phyloP scores from a whole-genome alignment of 1,139 yeast genomes.

The Komagataea norvegica region DNA sequence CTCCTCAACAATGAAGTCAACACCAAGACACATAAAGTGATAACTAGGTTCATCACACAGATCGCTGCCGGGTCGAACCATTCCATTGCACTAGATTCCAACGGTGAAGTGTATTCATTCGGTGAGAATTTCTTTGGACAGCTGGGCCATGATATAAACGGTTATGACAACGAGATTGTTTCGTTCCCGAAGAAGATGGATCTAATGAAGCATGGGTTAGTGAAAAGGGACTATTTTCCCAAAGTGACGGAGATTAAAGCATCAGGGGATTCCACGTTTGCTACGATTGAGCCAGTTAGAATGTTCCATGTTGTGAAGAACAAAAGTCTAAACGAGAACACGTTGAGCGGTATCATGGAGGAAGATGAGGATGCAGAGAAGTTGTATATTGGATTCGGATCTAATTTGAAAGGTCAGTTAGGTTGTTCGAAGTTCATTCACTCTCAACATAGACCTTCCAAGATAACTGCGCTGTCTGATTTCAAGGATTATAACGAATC shows the following conservation, averaged over 20 bases:
- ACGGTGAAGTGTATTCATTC: slow-evolving; percentile 73
- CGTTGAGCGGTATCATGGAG: slow-evolving; percentile 14
- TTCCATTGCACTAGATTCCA: slow-evolving; percentile 58
- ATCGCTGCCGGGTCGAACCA: slow-evolving; percentile 75
- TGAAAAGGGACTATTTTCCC: slow-evolving; percentile 36
- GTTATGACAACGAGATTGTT: slow-evolving; percentile 58
- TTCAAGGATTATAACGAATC: slow-evolving; percentile 41
- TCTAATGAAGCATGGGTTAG: slow-evolving; percentile 31
- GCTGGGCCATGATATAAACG: slow-evolving; percentile 60
- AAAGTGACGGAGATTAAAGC: slow-evolving; percentile 54
- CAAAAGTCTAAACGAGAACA: not conserved
- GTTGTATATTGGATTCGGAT: slow-evolving; percentile 64
- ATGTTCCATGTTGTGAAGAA: slow-evolving; percentile 25
- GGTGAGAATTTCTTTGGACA: slow-evolving; percentile 84
- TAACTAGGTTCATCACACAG: slow-evolving; percentile 45
- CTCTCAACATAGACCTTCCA: slow-evolving; percentile 63
- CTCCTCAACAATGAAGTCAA: slow-evolving; percentile 33
- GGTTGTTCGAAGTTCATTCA: slow-evolving; percentile 77
- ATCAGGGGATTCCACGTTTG: slow-evolving; percentile 63
- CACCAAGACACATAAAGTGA: slow-evolving; percentile 32
- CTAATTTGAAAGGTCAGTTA: slow-evolving; percentile 82
- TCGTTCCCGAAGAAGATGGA: slow-evolving; percentile 63
- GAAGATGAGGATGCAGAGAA: slow-evolving; percentile 23
- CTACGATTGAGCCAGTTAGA: slow-evolving; percentile 35
- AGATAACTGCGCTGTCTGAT: slow-evolving; percentile 47